A percentile compares a stretch with the other conserved stretches of the same genome.
Conservation (phyloP, 352 stramenopile genomes). For the Saprolegnia parasitica region DNA sequence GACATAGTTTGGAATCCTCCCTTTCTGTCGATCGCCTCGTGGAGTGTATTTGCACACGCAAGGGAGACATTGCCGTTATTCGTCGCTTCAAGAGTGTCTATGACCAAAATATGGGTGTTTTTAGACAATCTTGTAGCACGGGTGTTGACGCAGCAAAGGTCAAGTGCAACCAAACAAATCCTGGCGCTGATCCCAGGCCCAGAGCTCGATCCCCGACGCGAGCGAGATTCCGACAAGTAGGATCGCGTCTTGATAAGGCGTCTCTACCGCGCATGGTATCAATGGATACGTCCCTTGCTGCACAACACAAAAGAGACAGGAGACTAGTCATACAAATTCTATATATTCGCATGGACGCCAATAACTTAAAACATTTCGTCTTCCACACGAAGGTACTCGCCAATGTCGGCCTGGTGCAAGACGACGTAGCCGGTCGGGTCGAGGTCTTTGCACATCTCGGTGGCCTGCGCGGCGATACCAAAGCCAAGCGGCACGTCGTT, state of each 20-base stretch:
- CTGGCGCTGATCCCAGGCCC: too few species aligned
- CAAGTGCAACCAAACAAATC: background rate
- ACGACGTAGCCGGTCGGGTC: conserved; percentile 97
- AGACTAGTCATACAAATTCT: conserved; percentile 1
- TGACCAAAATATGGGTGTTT: background rate
- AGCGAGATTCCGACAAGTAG: too few species aligned
- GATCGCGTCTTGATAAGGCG: too few species aligned
- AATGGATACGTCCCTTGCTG: too few species aligned
- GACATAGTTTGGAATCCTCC: too few species aligned
- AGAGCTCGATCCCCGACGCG: too few species aligned
- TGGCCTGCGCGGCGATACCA: conserved; percentile 94
- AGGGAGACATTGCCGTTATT: too few species aligned
- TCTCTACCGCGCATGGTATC: too few species aligned
- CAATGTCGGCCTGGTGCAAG: conserved; percentile 98
- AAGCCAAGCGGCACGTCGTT: conserved; percentile 98
- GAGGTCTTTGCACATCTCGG: conserved; percentile 93
- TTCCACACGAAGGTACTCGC: conserved; percentile 98
- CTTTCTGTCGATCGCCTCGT: too few species aligned
- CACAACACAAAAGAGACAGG: too few species aligned
- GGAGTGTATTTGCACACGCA: too few species aligned
- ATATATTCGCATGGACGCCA: conserved; percentile 11
- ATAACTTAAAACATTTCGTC: conserved; percentile 94
- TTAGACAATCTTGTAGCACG: background rate
- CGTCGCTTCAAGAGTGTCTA: background rate
- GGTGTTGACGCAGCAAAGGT: background rate